Base-by-base conservation (phyloP, 331 rosid genomes). In the Ulmus americana region DNA sequence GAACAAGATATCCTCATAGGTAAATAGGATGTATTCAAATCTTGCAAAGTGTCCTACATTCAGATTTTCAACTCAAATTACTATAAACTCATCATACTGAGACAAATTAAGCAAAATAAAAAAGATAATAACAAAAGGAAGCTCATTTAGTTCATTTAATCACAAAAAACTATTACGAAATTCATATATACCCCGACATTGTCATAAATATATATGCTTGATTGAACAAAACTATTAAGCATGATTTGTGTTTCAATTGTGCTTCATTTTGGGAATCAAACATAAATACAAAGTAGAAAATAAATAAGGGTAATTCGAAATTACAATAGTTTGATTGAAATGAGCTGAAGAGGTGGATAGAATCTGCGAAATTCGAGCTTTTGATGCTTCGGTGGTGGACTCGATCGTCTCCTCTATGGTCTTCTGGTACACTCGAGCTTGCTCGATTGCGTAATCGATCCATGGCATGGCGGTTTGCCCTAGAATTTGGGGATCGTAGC, bases 311-410 rank as follows among this genome's bases (percentile, higher is more conserved):
- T 39, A 56, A 16, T 41, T 40, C 39, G 67, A n/a, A 49, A 39
- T 74, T 81, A 92, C 98, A 62, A 82, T 59, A 35, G 89, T 70
- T 13, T 81, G 86, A 15, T 74, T 63, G 62, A 81, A 70, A 85
- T 86, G 89, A 54, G 85, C 90, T 0, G 86, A 81, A 63, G 96
- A 82, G 39, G 89, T 86, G 54, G 89, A 82, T 8, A 82, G 85
- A 68, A 92, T 85, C 82, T 88, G 85, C 39, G 84, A 85, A 41
- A 92, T 63, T 14, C 89, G 88, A 41, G 84, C 77, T 40, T 77
- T 82, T 40, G 91, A 84, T 48, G 84, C 81, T 71, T 82, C 76
- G n/a, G 85, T 9, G 39, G 95, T 64, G 63, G 94, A 83, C 7
- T 85, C 86, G 39, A 86, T 22, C 6, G 86, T 70, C 28, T 85